phyloP scores from a whole-genome alignment of 2,329 filamentous ascomycete genomes.

The Juglanconis juglandina region DNA sequence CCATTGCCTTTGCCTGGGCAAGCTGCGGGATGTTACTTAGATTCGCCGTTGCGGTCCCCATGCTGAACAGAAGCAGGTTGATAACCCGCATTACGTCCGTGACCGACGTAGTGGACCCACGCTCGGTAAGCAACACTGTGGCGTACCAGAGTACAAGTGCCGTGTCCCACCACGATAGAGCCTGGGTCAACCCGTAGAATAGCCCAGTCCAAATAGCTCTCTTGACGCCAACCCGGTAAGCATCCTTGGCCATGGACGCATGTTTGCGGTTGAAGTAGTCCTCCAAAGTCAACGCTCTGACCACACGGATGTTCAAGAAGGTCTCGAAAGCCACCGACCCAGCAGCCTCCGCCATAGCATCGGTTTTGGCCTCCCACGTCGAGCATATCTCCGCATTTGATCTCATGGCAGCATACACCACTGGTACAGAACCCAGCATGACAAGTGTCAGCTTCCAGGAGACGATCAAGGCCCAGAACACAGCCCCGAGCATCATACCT shows the following conservation, averaged over 20 bases:
- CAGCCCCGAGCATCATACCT: conserved; percentile 64
- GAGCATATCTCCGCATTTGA: conserved; percentile 62
- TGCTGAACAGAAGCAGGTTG: conserved; percentile 78
- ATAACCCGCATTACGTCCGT: conserved; percentile 69
- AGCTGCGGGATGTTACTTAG: conserved; percentile 78
- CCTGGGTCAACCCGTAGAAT: conserved; percentile 76
- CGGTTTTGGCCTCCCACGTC: conserved; percentile 69
- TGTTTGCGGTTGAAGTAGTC: conserved; percentile 66
- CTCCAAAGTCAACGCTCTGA: conserved; percentile 73
- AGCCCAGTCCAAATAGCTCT: conserved; percentile 66
- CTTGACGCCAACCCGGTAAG: conserved; percentile 60
- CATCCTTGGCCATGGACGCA: conserved; percentile 42
- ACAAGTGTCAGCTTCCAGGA: conserved; percentile 82
- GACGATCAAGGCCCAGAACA: conserved; percentile 70
- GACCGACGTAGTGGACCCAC: conserved; percentile 44
- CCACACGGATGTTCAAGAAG: conserved; percentile 74
- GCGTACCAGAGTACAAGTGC: conserved; percentile 85
- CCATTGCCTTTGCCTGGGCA: conserved; percentile 68
- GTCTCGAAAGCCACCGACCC: conserved; percentile 69
- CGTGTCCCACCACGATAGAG: conserved; percentile 66
- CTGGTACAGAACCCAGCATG: conserved; percentile 63
- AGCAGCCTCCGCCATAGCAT: conserved; percentile 57
- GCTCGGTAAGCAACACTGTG: conserved; percentile 55
- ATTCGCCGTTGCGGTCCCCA: conserved; percentile 68
- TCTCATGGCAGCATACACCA: conserved; percentile 64